Evolutionary conservation across 352 stramenopile species (phyloP).

Genomic region (Pythium scleroteichum): DNA sequence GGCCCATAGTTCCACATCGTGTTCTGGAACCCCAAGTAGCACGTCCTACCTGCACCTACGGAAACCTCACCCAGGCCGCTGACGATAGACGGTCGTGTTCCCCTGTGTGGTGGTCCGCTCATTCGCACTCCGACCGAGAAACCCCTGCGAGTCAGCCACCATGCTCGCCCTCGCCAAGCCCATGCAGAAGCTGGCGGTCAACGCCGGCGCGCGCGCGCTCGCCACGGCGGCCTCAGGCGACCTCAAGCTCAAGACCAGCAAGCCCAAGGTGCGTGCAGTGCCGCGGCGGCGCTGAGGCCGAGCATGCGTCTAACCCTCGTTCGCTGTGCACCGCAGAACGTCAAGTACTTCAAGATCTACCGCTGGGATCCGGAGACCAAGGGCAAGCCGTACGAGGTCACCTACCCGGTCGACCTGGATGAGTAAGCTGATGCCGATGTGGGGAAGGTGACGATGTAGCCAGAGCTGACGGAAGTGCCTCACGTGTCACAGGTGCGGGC

Average conservation of each 20-base stretch:
- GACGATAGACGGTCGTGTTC: slow-evolving; percentile 30
- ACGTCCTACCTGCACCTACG: slow-evolving; percentile 29
- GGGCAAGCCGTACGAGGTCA: slow-evolving; percentile 93
- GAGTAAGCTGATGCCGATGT: slow-evolving; percentile 78
- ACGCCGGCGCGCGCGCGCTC: slow-evolving; percentile 54
- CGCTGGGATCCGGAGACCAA: slow-evolving; percentile 97
- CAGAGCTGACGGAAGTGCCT: slow-evolving; percentile 5
- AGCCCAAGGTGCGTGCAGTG: slow-evolving; percentile 64
- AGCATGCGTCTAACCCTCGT: too few species aligned
- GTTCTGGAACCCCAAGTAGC: slow-evolving; percentile 11
- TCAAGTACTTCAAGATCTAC: slow-evolving; percentile 99
- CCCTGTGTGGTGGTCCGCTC: slow-evolving; percentile 29
- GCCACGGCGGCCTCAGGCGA: slow-evolving; percentile 53
- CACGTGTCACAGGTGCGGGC: slow-evolving; percentile 78
- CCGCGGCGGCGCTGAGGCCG: not conserved
- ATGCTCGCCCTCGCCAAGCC: slow-evolving; percentile 30
- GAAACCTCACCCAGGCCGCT: slow-evolving; percentile 20
- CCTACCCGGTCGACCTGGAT: slow-evolving; percentile 97
- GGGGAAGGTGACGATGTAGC: too few species aligned
- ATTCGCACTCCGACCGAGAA: slow-evolving; percentile 25
- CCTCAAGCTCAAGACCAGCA: slow-evolving; percentile 71
- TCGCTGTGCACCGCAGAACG: slow-evolving; percentile 67
- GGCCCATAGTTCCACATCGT: slow-evolving; percentile 9
- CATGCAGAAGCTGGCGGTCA: slow-evolving; percentile 36
- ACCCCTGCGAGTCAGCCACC: slow-evolving; percentile 7